Percentiles rank a stretch among this genome's conserved stretches.
These are phyloP conservation scores for Westerdykella aurantiaca DNA, from an alignment of 2,329 filamentous ascomycete genomes.

Conservation along the genomic window DNA sequence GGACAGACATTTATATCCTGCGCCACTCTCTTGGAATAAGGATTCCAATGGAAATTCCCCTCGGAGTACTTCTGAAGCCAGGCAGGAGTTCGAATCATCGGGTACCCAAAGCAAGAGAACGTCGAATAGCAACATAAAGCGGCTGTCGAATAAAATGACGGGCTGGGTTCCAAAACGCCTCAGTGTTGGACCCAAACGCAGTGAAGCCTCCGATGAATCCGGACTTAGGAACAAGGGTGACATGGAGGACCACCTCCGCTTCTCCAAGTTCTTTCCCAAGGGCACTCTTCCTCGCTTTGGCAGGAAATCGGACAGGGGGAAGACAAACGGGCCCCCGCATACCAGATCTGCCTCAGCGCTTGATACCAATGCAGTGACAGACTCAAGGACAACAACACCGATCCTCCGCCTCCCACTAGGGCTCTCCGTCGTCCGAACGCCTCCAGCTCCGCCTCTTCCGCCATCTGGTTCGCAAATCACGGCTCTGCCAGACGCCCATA, in stretches of 20 bases:
- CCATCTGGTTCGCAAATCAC: background rate
- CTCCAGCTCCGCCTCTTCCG: slow-evolving; percentile 6
- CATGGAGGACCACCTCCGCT: slow-evolving; percentile 6
- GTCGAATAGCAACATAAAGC: slow-evolving; percentile 2
- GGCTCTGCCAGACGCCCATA: background rate
- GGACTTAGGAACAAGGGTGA: background rate
- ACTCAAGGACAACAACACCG: slow-evolving; percentile 3
- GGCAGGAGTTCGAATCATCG: background rate
- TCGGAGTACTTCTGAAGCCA: slow-evolving; percentile 2
- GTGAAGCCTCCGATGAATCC: slow-evolving; percentile 1
- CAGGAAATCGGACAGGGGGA: background rate
- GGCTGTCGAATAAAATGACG: slow-evolving; percentile 8
- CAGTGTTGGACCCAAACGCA: slow-evolving; percentile 1
- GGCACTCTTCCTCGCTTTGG: background rate
- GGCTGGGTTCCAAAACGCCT: slow-evolving; percentile 15
- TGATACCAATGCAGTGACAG: background rate
- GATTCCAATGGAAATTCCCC: slow-evolving; percentile 1
- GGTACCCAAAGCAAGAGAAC: background rate
- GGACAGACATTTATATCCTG: slow-evolving; percentile 10
- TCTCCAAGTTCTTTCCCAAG: slow-evolving; percentile 9
- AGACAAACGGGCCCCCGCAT: background rate
- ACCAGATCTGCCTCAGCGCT: slow-evolving; percentile 5
- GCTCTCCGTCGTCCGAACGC: slow-evolving; percentile 16
- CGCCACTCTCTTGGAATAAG: slow-evolving; percentile 19
- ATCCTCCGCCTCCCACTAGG: slow-evolving; percentile 21